Evolutionary conservation across 768 basidiomycete species (phyloP).

Genomic region (Boletus rubroflammeus): DNA sequence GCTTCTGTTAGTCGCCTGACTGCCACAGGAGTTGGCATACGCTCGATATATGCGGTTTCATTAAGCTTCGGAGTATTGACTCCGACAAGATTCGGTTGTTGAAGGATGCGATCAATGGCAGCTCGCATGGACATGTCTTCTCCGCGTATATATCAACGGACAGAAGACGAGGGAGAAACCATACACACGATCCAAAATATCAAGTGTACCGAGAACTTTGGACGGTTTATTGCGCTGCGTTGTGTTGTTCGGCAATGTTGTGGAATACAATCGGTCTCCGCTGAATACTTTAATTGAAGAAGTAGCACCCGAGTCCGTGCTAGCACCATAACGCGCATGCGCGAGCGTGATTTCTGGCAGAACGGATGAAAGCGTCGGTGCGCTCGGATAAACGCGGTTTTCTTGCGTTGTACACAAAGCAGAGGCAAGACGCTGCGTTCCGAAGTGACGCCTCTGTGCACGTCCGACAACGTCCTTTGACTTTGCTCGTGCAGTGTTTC

Average conservation of each 20-base stretch:
- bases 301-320: not conserved
- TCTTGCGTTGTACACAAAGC: conserved; percentile 32
- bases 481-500: conserved; percentile 57
- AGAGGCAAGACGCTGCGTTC: conserved; percentile 52
- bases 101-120: conserved; percentile 30
- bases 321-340: conserved; percentile 20
- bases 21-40: not conserved
- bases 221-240: conserved; percentile 15
- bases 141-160: conserved; percentile 1
- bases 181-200: conserved; percentile 28
- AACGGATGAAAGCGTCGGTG: conserved; percentile 7
- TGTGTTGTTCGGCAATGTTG: conserved; percentile 2
- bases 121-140: conserved; percentile 28
- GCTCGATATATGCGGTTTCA: not conserved
- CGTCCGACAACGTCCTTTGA: conserved; percentile 53
- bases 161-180: not conserved
- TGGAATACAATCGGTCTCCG: conserved; percentile 5
- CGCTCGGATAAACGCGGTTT: conserved; percentile 1
- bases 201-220: conserved; percentile 23
- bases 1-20: not conserved
- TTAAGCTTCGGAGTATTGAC: conserved; percentile 1
- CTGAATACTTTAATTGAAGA: not conserved
- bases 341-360: conserved; percentile 25
- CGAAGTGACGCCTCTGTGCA: conserved; percentile 58
- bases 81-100: conserved; percentile 23